phyloP scores from a whole-genome alignment of 2,329 filamentous ascomycete genomes.

The Tricladium varicosporioides region DNA sequence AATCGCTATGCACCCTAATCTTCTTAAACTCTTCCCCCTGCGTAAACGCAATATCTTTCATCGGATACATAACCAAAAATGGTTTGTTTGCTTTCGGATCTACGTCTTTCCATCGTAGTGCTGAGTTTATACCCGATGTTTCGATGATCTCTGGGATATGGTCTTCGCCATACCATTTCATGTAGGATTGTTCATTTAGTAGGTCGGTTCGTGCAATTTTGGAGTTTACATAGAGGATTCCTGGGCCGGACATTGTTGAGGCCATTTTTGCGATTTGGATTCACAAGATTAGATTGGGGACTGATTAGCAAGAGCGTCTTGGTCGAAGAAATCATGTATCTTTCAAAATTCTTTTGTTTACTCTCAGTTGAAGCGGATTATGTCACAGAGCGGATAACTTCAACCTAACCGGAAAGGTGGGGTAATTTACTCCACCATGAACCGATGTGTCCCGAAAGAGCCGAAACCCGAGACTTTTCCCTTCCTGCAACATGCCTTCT shows the following conservation, averaged over 20 bases:
- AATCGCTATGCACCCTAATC: slow-evolving; percentile 9
- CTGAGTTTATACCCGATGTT: slow-evolving; percentile 6
- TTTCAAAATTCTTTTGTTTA: no score
- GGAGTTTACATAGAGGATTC: slow-evolving; percentile 19
- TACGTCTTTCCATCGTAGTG: slow-evolving; percentile 11
- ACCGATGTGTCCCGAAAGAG: no score
- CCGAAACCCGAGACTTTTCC: no score
- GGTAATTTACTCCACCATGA: no score
- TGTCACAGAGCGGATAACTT: no score
- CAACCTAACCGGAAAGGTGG: no score
- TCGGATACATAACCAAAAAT: slow-evolving; percentile 14
- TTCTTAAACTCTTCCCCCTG: slow-evolving; percentile 10
- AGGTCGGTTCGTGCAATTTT: slow-evolving; percentile 10
- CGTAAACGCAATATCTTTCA: slow-evolving; percentile 10
- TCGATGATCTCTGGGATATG: slow-evolving; percentile 16
- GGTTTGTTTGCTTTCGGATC: slow-evolving; percentile 11
- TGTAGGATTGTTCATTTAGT: slow-evolving; percentile 9
- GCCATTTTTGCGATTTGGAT: neutral
- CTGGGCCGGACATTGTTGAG: slow-evolving; percentile 5
- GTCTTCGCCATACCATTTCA: slow-evolving; percentile 16
- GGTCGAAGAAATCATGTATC: no score
- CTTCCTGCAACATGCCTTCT: no score
- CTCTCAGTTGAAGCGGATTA: no score
- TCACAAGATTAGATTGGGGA: no score
- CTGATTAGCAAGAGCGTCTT: no score